phyloP scores from a whole-genome alignment of 108 stramenopile genomes.

The Cyclotella cryptica region DNA sequence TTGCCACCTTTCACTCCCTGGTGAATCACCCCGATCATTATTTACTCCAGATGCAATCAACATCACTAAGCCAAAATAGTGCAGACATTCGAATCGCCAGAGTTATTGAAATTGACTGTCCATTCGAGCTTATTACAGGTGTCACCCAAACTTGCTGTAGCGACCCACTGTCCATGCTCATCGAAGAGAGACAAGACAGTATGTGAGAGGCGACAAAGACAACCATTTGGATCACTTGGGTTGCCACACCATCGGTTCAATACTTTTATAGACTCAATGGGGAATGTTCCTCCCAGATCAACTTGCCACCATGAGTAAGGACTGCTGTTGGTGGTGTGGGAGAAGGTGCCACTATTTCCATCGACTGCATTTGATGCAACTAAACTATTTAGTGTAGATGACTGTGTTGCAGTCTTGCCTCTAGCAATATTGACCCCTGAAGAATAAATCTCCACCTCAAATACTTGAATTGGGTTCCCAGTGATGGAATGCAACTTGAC shows the following conservation, averaged over 20 bases:
- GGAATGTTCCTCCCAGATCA: background rate
- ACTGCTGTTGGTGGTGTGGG: background rate
- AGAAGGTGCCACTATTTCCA: background rate
- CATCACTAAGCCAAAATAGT: no score
- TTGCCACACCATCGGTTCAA: background rate
- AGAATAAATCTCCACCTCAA: conserved; percentile 2
- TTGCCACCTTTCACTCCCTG: no score
- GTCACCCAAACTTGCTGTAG: no score
- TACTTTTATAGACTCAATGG: background rate
- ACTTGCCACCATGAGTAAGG: background rate
- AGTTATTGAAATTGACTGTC: no score
- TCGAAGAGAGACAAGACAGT: background rate
- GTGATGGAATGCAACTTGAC: background rate
- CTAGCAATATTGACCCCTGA: background rate
- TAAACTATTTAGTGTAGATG: background rate
- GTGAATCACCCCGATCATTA: no score
- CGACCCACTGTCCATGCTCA: background rate
- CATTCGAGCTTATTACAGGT: no score
- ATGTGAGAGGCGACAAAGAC: background rate
- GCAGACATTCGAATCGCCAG: no score
- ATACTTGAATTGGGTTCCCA: background rate
- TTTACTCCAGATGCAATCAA: no score
- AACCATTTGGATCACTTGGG: background rate
- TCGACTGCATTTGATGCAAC: background rate
- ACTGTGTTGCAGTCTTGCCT: background rate